Evolutionary conservation across 2,329 filamentous ascomycete species (phyloP).

Genomic region (Colletotrichum tropicicola): DNA sequence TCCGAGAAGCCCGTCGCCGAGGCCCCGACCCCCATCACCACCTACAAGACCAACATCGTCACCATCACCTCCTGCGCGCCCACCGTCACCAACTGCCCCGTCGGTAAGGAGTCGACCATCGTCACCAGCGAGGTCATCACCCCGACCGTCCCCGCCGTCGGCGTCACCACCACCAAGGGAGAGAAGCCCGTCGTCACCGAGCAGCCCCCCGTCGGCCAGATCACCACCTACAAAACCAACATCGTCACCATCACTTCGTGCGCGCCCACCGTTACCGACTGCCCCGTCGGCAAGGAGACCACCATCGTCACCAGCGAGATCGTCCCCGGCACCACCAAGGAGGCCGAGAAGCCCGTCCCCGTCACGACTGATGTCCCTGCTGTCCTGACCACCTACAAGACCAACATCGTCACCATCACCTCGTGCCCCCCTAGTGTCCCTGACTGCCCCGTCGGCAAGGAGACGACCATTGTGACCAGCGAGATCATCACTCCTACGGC

Average conservation of each 20-base stretch:
- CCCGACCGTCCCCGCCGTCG: constrained; percentile 1
- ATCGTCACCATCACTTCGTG: constrained; percentile 62
- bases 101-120: constrained; percentile 10
- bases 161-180: no score
- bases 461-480: constrained; percentile 47
- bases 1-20: constrained; percentile 33
- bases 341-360: no score
- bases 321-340: constrained; percentile 35
- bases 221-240: constrained; percentile 37
- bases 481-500: constrained; percentile 42
- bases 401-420: constrained; percentile 55
- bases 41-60: constrained; percentile 30
- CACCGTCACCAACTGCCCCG: constrained; percentile 38
- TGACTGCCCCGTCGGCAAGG: constrained; percentile 45
- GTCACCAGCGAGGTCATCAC: constrained; percentile 21
- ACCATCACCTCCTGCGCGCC: constrained; percentile 66
- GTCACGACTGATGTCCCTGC: constrained; percentile 32
- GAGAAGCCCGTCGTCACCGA: constrained; percentile 13
- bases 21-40: constrained; percentile 34
- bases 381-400: constrained; percentile 35
- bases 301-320: constrained; percentile 24
- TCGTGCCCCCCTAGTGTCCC: constrained; percentile 57
- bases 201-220: constrained; percentile 33
- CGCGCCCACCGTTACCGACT: constrained; percentile 47
- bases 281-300: constrained; percentile 29